A percentile compares a stretch with the other conserved stretches of the same genome.
phyloP scores from a whole-genome alignment of 495 filamentous ascomycete species.

The Glarea lozoyensis region DNA sequence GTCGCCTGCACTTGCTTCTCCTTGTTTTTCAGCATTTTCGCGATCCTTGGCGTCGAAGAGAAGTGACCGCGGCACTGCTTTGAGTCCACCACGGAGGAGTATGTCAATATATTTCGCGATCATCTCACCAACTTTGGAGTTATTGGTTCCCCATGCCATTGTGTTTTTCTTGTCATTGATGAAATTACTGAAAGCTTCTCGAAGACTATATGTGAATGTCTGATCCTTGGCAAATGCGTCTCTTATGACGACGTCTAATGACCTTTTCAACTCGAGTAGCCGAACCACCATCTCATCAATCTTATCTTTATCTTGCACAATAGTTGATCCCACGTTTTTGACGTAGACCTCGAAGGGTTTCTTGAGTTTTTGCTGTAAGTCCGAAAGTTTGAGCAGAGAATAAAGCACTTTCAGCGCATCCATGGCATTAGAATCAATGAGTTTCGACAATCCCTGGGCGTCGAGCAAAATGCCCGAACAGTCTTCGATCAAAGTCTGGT shows the following conservation, averaged over 20 bases:
- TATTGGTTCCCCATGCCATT: slow-evolving; percentile 64
- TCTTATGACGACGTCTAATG: slow-evolving; percentile 64
- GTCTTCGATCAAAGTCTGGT: slow-evolving; percentile 53
- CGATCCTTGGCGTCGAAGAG: slow-evolving; percentile 39
- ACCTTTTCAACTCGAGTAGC: slow-evolving; percentile 71
- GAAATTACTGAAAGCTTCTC: slow-evolving; percentile 78
- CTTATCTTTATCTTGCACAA: slow-evolving; percentile 70
- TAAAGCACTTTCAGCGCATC: slow-evolving; percentile 68
- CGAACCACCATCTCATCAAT: slow-evolving; percentile 81
- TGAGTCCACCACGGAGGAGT: slow-evolving; percentile 78
- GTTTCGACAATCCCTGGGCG: slow-evolving; percentile 49
- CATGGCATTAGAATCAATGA: slow-evolving; percentile 58
- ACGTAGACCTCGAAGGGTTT: slow-evolving; percentile 73
- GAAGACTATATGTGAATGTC: slow-evolving; percentile 61
- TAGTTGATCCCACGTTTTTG: slow-evolving; percentile 58
- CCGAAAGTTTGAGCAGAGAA: slow-evolving; percentile 55
- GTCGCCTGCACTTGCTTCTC: slow-evolving; percentile 49
- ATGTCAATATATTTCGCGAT: slow-evolving; percentile 95
- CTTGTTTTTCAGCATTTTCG: slow-evolving; percentile 46
- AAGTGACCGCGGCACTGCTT: slow-evolving; percentile 55
- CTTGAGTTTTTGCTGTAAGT: slow-evolving; percentile 56
- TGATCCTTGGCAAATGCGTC: slow-evolving; percentile 68
- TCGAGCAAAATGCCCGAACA: slow-evolving; percentile 55
- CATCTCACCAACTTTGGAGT: slow-evolving; percentile 95
- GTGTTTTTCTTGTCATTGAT: slow-evolving; percentile 77